Conservation (phyloP, 306 rosid species). For the Glycine latifolia region DNA sequence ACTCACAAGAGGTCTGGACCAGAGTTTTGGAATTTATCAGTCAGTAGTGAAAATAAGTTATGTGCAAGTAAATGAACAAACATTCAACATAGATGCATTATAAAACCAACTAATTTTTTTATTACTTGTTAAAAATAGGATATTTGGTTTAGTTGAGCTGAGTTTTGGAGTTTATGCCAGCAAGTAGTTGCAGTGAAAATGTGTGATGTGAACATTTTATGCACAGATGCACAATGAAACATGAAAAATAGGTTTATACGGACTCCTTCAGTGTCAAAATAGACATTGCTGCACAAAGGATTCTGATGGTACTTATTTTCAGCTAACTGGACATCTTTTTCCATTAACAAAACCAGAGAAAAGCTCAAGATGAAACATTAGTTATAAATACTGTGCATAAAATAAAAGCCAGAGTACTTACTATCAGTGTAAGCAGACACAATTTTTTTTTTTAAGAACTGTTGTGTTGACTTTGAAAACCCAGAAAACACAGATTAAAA, state of each 20-base stretch:
- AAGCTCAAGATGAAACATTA: not conserved
- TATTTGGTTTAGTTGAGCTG: not conserved
- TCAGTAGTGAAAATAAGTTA: too few species aligned
- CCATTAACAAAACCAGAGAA: too few species aligned
- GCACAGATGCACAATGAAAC: not conserved
- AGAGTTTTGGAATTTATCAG: too few species aligned
- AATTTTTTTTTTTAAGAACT: not conserved
- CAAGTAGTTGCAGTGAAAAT: not conserved
- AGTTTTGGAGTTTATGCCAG: not conserved
- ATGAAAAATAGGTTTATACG: not conserved
- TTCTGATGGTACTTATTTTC: too few species aligned
- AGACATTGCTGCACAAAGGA: too few species aligned
- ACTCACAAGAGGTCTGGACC: too few species aligned
- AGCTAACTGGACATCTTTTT: too few species aligned
- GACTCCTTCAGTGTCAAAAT: too few species aligned
- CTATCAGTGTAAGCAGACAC: not conserved
- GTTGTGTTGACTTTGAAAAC: not conserved
- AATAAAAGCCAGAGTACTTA: not conserved
- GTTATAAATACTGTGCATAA: too few species aligned
- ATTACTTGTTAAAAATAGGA: not conserved
- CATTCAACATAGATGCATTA: constrained; percentile 2
- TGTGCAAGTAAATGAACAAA: not conserved
- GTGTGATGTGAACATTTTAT: not conserved
- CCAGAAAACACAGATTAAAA: not conserved
- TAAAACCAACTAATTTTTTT: not conserved